Percentiles rank a stretch among this genome's conserved stretches.
phyloP scores from a whole-genome alignment of 2,329 filamentous ascomycete genomes.

The Epichloe bromicola region DNA sequence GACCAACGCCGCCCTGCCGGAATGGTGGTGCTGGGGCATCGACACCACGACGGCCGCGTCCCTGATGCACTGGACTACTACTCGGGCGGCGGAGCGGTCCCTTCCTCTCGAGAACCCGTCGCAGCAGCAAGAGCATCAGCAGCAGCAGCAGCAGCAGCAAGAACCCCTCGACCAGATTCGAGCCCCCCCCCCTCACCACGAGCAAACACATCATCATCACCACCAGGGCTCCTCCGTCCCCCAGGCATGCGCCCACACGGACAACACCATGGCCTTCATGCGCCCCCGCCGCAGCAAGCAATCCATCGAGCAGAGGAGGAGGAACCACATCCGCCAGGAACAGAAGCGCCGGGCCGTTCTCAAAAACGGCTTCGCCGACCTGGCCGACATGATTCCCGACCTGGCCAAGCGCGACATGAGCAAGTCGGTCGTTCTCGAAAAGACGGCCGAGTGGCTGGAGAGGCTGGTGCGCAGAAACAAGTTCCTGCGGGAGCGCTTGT shows the following conservation, averaged over 20 bases:
- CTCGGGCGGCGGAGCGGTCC: background rate
- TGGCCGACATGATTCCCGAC: background rate
- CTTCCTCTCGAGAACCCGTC: background rate
- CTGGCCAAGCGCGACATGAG: background rate
- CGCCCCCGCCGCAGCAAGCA: slow-evolving; percentile 1
- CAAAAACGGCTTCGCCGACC: background rate
- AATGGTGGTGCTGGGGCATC: slow-evolving; percentile 2
- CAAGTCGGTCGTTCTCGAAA: slow-evolving; percentile 1
- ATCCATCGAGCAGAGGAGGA: background rate
- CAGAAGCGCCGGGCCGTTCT: background rate
- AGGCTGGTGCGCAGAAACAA: background rate
- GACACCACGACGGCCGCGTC: background rate
- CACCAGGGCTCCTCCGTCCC: too few species aligned
- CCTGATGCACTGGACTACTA: background rate
- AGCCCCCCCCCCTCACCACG: too few species aligned
- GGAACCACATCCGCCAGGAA: slow-evolving; percentile 3
- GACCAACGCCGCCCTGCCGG: background rate
- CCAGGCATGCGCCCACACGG: background rate
- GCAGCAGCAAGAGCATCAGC: too few species aligned
- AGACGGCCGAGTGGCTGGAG: slow-evolving; percentile 1
- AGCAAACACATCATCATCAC: too few species aligned
- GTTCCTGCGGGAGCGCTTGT: background rate
- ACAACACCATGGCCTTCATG: background rate
- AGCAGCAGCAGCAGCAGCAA: too few species aligned
- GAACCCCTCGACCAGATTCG: too few species aligned